Percentiles rank a stretch among this genome's conserved stretches.
These are phyloP conservation scores for Thalia dealbata DNA, from an alignment of 176 grass and related monocot genomes.

Conservation along the genomic window DNA sequence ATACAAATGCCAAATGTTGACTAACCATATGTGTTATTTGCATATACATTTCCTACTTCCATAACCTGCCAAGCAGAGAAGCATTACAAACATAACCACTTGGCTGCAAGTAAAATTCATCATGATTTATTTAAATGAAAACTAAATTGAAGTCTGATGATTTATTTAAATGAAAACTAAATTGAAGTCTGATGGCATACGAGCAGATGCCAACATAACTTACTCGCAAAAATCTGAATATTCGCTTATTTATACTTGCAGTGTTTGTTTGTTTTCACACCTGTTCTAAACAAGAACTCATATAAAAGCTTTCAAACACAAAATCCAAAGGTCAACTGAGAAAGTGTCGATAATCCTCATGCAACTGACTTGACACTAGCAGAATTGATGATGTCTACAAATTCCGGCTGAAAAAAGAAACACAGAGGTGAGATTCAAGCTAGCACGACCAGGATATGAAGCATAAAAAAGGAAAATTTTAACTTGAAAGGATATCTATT, in stretches of 20 bases:
- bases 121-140: not conserved
- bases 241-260: not conserved
- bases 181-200: not conserved
- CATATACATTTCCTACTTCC: too few species aligned
- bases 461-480: too few species aligned
- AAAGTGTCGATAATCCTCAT: not conserved
- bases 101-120: not conserved
- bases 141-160: too few species aligned
- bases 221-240: not conserved
- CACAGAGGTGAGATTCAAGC: conserved; percentile 10
- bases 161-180: not conserved
- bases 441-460: not conserved
- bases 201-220: not conserved
- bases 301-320: not conserved
- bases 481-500: not conserved
- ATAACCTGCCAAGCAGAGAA: too few species aligned
- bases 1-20: too few species aligned
- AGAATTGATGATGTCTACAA: conserved; percentile 74
- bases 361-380: conserved; percentile 50
- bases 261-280: not conserved
- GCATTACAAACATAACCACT: too few species aligned
- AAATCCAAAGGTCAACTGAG: not conserved
- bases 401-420: conserved; percentile 50
- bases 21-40: too few species aligned
- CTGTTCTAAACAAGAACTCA: not conserved